Conservation (phyloP, 2,329 filamentous ascomycete genomes). For the Trichophyton schoenleinii region DNA sequence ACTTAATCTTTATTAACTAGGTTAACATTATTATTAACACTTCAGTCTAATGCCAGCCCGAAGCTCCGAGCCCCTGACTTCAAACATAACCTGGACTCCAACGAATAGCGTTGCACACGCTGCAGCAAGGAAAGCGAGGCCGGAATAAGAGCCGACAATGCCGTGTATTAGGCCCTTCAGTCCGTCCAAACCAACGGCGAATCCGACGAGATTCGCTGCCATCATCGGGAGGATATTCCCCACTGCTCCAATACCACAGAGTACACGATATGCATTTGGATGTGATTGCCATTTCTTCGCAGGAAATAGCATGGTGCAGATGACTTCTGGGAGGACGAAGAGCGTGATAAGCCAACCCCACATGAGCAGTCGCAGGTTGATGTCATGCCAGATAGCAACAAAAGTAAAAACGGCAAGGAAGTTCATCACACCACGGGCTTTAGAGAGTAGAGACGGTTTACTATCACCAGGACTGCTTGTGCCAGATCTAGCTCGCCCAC, state of each 20-base stretch:
- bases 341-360: slow-evolving; percentile 96
- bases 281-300: slow-evolving; percentile 54
- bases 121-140: slow-evolving; percentile 57
- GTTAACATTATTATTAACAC: slow-evolving; percentile 43
- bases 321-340: slow-evolving; percentile 82
- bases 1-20: neutral
- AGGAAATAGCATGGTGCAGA: slow-evolving; percentile 61
- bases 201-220: slow-evolving; percentile 84
- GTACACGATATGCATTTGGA: slow-evolving; percentile 61
- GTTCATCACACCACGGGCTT: slow-evolving; percentile 53
- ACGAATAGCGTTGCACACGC: slow-evolving; percentile 69
- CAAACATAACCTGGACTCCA: slow-evolving; percentile 90
- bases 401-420: slow-evolving; percentile 87
- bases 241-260: slow-evolving; percentile 71
- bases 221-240: slow-evolving; percentile 91
- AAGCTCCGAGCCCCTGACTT: slow-evolving; percentile 73
- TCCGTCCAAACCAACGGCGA: slow-evolving; percentile 83
- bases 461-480: slow-evolving; percentile 20
- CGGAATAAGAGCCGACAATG: slow-evolving; percentile 66
- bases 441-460: slow-evolving; percentile 32
- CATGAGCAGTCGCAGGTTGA: slow-evolving; percentile 74
- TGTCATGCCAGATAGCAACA: slow-evolving; percentile 95
- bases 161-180: slow-evolving; percentile 61
- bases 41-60: slow-evolving; percentile 71
- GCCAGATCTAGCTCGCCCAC: slow-evolving; percentile 23